Base-by-base conservation (phyloP, 2,329 filamentous ascomycete species). In the Penicillium brasilianum region DNA sequence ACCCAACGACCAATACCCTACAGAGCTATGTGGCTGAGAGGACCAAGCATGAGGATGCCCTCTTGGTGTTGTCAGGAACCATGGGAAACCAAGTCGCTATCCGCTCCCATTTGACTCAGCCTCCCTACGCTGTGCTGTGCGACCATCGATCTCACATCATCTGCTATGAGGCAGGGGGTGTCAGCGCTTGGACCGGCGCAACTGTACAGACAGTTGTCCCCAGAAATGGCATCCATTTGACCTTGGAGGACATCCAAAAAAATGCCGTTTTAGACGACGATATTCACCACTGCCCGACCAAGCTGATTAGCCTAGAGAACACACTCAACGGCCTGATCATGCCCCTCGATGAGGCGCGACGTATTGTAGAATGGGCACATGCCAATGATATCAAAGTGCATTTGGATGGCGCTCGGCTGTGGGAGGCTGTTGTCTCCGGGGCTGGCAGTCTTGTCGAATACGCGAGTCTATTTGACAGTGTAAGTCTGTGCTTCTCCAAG, bases 61-160 rank as follows among this genome's bases (percentile, higher is more conserved):
- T 97, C 4, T 88, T 97, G 57, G 91, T 97, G 58, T 83, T 96
- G 61, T 95, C 91, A 0, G 94, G 94, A 3, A 97, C 93, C 4
- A 97, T 97, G 93, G 93, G 92, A 43, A 97, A 97, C 78, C 93
- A 97, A 75, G 82, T 97, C 18, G 89, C 90, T 0, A 83, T 97
- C 44, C 87, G 93, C 41, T 85, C 90, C 1, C 90, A 95, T 61
- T 83, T 97, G 14, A 85, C 82, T 0, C 89, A 91, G 62, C 93
- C 93, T 14, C 94, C 94, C 0, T 88, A 96, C 74, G 85, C 86
- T 8, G 86, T 97, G 5, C 80, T 97, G 9, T 92, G 90, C 68
- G 93, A 97, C 73, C 82, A 88, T 65, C 85, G 92, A 36, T 86
- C 88, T 4, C 94, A 97, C 74, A 90, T 97, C 60, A 81, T 91